These are phyloP conservation scores for Secale cereale DNA, from an alignment of 176 grass and related monocot genomes.

Conservation along the genomic window DNA sequence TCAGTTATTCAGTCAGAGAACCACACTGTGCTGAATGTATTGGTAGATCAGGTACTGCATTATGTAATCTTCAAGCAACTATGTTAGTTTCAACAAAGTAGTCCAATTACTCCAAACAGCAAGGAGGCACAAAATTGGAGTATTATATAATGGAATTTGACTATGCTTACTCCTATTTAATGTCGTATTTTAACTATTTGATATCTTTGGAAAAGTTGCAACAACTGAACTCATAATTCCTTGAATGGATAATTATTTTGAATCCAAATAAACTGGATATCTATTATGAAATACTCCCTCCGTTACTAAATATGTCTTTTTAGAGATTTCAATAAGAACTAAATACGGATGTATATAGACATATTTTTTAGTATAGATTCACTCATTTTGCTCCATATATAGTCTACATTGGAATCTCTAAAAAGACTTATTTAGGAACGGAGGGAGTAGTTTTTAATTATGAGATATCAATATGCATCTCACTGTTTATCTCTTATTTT, in stretches of 20 bases:
- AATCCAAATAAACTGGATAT: not conserved
- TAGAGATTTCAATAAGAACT: too few relatives aligned
- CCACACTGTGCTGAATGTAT: slow-evolving; percentile 75
- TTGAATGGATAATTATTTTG: not conserved
- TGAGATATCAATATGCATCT: not conserved
- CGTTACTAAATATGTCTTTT: too few relatives aligned
- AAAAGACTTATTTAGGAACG: too few relatives aligned
- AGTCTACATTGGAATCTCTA: too few relatives aligned
- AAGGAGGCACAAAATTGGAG: not conserved
- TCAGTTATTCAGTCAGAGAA: slow-evolving; percentile 70
- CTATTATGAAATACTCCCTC: not conserved
- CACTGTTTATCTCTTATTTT: not conserved
- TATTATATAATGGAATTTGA: not conserved
- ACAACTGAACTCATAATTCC: not conserved
- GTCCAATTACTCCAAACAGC: not conserved
- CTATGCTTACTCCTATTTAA: not conserved
- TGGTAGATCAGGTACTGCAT: slow-evolving; percentile 74
- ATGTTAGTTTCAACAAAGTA: not conserved
- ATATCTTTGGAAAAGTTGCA: slow-evolving; percentile 5
- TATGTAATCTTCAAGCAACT: not conserved
- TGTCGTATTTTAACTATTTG: not conserved
- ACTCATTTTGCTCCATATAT: too few relatives aligned
- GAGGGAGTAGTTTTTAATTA: slow-evolving; percentile 5
- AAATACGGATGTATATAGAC: too few relatives aligned
- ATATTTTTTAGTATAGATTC: too few relatives aligned